A percentile compares a stretch with the other conserved stretches of the same genome.
Conservation (phyloP, 768 basidiomycete genomes). For the Lentinula edodes region DNA sequence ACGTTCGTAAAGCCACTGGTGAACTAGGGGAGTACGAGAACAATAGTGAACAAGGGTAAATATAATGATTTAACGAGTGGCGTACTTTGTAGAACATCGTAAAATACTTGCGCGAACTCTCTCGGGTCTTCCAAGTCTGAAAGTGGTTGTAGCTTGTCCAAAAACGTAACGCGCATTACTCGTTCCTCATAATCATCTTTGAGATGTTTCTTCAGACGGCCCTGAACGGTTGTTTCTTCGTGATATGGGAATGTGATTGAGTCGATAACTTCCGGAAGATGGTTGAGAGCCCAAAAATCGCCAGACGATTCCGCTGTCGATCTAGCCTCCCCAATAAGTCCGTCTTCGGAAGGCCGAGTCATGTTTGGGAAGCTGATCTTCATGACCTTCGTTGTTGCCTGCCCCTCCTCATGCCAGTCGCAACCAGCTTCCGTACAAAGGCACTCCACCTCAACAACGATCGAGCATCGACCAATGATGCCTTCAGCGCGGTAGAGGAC, state of each 20-base stretch:
- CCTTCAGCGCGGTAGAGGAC: background rate
- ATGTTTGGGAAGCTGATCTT: background rate
- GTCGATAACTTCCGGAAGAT: background rate
- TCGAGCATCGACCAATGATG: background rate
- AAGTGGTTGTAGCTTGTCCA: background rate
- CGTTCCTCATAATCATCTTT: background rate
- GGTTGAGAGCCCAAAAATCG: background rate
- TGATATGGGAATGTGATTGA: background rate
- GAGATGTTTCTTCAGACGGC: background rate
- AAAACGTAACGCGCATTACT: background rate
- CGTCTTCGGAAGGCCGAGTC: background rate
- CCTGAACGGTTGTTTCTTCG: background rate
- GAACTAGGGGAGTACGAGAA: background rate
- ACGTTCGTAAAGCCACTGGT: conserved; percentile 6
- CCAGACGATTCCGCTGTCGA: background rate
- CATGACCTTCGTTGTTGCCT: background rate
- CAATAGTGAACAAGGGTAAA: too few species aligned
- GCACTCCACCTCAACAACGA: background rate
- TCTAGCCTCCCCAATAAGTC: background rate
- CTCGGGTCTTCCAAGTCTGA: background rate
- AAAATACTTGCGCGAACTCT: background rate
- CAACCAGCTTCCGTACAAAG: background rate
- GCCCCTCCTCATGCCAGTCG: background rate
- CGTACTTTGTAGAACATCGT: background rate
- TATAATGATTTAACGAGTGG: background rate